Base-by-base conservation (phyloP, 1,284 basidiomycete species). In the Schizopora paradoxa region DNA sequence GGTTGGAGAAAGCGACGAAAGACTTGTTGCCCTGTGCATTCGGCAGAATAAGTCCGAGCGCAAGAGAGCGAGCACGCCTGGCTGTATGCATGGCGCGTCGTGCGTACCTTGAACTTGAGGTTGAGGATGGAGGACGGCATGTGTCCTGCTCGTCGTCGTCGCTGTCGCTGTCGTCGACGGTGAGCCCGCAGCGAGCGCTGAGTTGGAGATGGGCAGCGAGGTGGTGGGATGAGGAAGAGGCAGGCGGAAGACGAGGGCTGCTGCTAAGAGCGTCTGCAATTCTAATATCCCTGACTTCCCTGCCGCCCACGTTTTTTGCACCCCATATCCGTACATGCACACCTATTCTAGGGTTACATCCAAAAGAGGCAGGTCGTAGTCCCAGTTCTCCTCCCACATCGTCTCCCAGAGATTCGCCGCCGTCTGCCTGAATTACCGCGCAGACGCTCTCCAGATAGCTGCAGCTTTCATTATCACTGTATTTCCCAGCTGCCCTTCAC, bases 1-100 rank as follows among this genome's bases (percentile, higher is more conserved):
- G 77, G 67, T 89, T 87, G 63, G 82, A 85, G 69, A 90, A 89
- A 51, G 86, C 85, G 64, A 89, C 85, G 65, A 90, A 90, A 63
- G 86, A 88, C 72, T 88, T 89, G 76, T 89, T 89, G 67, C 86
- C 86, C 85, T 88, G 59, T n/a, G n/a, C n/a, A n/a, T n/a, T n/a
- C n/a, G n/a, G n/a, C n/a, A n/a, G n/a, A n/a, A n/a, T n/a, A n/a
- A n/a, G n/a, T n/a, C n/a, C n/a, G n/a, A n/a, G n/a, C n/a, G n/a
- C n/a, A n/a, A n/a, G n/a, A n/a, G n/a, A n/a, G n/a, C n/a, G n/a
- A n/a, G n/a, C 28, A 31, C 14, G 41, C 21, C 10, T 18, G 27
- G 31, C 21, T 26, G 27, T 44, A 27, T 37, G 42, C 41, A 4
- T 26, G 28, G 28, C 14, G 8, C 8, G 28, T 8, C 14, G 28